phyloP scores from a whole-genome alignment of 2,329 filamentous ascomycete genomes.

The Aspergillus phoenicis region DNA sequence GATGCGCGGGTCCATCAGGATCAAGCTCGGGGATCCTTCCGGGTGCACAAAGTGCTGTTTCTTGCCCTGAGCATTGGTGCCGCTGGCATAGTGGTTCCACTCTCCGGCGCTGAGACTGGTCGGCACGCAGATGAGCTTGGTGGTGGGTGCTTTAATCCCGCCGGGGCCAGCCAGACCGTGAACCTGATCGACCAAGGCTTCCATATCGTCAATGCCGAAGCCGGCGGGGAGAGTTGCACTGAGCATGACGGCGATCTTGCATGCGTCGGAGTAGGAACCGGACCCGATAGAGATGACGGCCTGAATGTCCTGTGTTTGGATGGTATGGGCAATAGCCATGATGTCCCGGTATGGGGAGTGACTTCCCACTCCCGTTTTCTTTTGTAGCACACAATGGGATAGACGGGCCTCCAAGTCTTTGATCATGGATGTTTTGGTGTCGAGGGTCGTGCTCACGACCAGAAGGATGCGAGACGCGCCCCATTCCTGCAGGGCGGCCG shows the following conservation, averaged over 20 bases:
- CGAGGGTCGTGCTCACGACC: conserved; percentile 5
- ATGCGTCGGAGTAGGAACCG: conserved; percentile 1
- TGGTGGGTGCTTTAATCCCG: not conserved
- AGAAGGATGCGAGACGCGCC: conserved; percentile 1
- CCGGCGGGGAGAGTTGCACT: conserved; percentile 3
- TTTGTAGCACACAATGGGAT: conserved; percentile 2
- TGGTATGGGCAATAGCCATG: conserved; percentile 2
- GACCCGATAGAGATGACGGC: conserved; percentile 5
- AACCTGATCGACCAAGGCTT: conserved; percentile 4
- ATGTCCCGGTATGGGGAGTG: conserved; percentile 7
- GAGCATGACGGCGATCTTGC: conserved; percentile 9
- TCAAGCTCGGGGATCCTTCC: conserved; percentile 1
- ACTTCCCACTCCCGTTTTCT: conserved; percentile 7
- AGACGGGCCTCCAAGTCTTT: not conserved
- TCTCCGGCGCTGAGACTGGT: conserved; percentile 4
- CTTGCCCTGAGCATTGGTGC: not conserved
- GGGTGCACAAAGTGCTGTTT: conserved; percentile 6
- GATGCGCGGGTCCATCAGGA: conserved; percentile 6
- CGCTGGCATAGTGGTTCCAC: conserved; percentile 6
- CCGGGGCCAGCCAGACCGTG: conserved; percentile 3
- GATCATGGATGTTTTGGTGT: conserved; percentile 3
- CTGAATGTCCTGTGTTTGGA: not conserved
- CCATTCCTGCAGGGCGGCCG: not conserved
- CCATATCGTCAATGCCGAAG: not conserved
- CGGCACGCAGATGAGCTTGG: conserved; percentile 7